Evolutionary conservation across 2,329 filamentous ascomycete genomes (phyloP).

Genomic region (Trichoderma sp.): DNA sequence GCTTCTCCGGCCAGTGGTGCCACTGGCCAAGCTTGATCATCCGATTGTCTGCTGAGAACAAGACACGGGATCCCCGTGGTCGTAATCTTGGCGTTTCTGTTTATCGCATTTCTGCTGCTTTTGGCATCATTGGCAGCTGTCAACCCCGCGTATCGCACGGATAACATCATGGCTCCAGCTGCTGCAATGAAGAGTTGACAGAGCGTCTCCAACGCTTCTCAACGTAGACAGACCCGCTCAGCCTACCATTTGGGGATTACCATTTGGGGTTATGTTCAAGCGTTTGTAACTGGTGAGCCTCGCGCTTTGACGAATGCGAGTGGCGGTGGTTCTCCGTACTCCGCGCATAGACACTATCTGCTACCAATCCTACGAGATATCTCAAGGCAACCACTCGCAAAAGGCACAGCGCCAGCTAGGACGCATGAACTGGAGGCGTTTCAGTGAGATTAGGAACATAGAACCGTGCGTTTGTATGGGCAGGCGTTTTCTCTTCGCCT

Average conservation of each 20-base stretch:
- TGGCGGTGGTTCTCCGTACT: not conserved
- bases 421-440: conserved; percentile 18
- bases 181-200: not conserved
- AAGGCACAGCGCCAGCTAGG: not conserved
- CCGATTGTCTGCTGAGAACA: conserved; percentile 22
- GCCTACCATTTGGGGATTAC: not conserved
- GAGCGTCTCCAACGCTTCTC: not conserved
- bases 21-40: conserved; percentile 12
- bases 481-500: not conserved
- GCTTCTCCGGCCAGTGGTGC: conserved; percentile 7
- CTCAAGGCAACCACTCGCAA: not conserved
- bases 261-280: not conserved
- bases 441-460: conserved; percentile 5
- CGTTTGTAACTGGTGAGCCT: not conserved
- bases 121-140: not conserved
- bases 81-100: conserved; percentile 20
- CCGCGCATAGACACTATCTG: not conserved
- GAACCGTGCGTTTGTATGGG: not conserved
- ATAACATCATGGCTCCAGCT: not conserved
- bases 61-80: not conserved
- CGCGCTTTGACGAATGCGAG: not conserved
- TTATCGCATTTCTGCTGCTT: not conserved
- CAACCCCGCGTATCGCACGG: not conserved
- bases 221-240: not conserved
- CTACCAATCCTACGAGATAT: not conserved